Evolutionary conservation across 805 yeast species (phyloP), one percentile per base, ranked within the genome.

Genomic region (Candida easanensis): DNA sequence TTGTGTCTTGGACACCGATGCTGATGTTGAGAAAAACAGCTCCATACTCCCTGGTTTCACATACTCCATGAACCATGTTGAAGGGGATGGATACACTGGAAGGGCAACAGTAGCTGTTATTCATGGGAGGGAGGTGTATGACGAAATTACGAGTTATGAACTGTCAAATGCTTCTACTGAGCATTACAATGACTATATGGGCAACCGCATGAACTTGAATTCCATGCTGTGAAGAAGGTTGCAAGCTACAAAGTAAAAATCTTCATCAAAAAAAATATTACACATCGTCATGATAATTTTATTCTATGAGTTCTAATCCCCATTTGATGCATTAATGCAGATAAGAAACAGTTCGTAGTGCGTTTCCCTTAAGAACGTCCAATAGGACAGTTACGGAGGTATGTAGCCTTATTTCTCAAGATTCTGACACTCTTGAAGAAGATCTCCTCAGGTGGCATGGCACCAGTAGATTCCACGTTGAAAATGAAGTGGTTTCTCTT

Each of bases 381-480:
- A 47, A 86, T 84, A 38, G 93, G 91, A 65, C 93, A 86, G 59
- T 71, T 79, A 62, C 85, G 80, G 64, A 86, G 71, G 61, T 82
- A 84, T 51, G 82, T 87, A 27, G 87, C 90, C 70, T 93, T 93
- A 61, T 84, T 83, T 66, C 81, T 86, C 63, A 93, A 74, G 42
- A 89, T 82, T 63, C 91, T 77, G 39, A 93, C 85, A 48, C 91
- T 80, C 65, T 91, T 93, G 69, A 88, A 80, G 68, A 93, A 93
- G 42, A 93, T 88, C 69, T 91, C 98, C 57, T 88, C 96, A 18
- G 99, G 97, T 14, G 88, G 73, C 96, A 93, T 90, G 33, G 97
- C 96, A 31, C 99, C 98, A 3, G 96, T 83, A 44, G 91, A 82
- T 68, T 93, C 99, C 36, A 93, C 89, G 57, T 89, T 88, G 72